Base-by-base conservation (phyloP, 148 eudicot genomes). In the Pouteria glomerata region DNA sequence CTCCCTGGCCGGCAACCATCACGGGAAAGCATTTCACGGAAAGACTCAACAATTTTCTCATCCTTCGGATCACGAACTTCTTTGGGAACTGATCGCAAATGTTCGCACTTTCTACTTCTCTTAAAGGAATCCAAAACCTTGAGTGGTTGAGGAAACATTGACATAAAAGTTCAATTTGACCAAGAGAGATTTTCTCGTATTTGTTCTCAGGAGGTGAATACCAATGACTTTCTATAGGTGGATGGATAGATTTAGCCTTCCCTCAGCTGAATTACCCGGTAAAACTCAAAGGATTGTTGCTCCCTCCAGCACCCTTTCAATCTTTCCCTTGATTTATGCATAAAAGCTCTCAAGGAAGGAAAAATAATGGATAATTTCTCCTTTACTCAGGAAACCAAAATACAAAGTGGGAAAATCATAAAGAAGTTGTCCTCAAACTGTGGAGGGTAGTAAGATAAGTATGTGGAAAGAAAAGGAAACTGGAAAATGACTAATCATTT, bases 11-110 rank as follows among this genome's bases (percentile, higher is more conserved):
- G 8, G 7, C 57, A 80, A 14, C 68, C 78, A 51, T 87, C 85
- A 52, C 66, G 70, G 27, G 68, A 75, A 63, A 87, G 82, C 55
- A 74, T 53, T 50, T 83, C 84, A 23, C 87, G 88, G 31, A 85
- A 83, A 12, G 68, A 42, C 39, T 83, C 76, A 13, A 87, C 87
- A 29, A 83, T 56, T 71, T 83, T 57, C 50, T 82, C 82, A 48
- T 87, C 88, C 13, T 71, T 80, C 19, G 84, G 76, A 74, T 79
- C 48, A 66, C 48, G 80, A 24, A 44, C 47, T 42, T 71, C 85
- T 77, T 75, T 77, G 41, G 67, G 63, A 51, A 35, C 33, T 16
- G 57, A 63, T 47, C 75, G 37, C 57, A 66, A 31, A 31, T 59
- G 53, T 55, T 35, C 59, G 65, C 84, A 60, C 44, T 24, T 74